Base-by-base conservation (phyloP, 1,284 basidiomycete species). In the Anthracocystis panici-leucophaei region DNA sequence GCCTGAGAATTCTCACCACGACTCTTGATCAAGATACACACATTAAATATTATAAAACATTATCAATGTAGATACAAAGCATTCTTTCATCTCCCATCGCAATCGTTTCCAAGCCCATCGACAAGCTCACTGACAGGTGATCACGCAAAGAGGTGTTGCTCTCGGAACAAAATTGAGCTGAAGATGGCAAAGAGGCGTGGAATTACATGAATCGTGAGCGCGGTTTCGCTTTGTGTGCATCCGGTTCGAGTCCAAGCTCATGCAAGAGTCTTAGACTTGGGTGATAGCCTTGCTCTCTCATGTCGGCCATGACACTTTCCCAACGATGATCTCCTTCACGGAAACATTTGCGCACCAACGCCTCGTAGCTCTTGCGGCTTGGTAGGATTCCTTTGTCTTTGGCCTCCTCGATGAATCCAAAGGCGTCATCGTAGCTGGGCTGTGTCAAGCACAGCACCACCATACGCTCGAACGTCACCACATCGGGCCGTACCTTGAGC, bases 381-480 rank as follows among this genome's bases (percentile, higher is more conserved):
- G 81, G 81, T 0, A 53, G 41, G 7, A 79, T 40, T 2, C 23
- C 51, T 8, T 65, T 64, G 2, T 52, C 40, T 48, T 83, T 81
- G 35, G 73, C 66, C 48, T 79, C 67, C 42, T 83, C 77, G 35
- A 83, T 66, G 38, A 79, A 66, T 0, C 51, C 60, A 40, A 81
- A 83, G 0, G 80, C 80, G 20, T 73, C 69, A 10, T 81, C 77
- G 65, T 81, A 83, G 20, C 48, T 50, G 20, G 31, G 18, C 41
- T 82, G 74, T 23, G 62, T 65, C 20, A 80, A 38, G 54, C 72
- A 65, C 23, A 82, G 55, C 16, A 79, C 53, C 14, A 75, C 65
- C 68, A 78, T 76, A 10, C 73, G 65, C 29, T 83, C 81, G 41
- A 76, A 82, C 11, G 79, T 76, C 18, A 65, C 63, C 10, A 49